Percentiles rank a stretch among this genome's conserved stretches.
Conservation (phyloP, 164 flowering plant genomes). For the Magnolia kwangsiensis region DNA sequence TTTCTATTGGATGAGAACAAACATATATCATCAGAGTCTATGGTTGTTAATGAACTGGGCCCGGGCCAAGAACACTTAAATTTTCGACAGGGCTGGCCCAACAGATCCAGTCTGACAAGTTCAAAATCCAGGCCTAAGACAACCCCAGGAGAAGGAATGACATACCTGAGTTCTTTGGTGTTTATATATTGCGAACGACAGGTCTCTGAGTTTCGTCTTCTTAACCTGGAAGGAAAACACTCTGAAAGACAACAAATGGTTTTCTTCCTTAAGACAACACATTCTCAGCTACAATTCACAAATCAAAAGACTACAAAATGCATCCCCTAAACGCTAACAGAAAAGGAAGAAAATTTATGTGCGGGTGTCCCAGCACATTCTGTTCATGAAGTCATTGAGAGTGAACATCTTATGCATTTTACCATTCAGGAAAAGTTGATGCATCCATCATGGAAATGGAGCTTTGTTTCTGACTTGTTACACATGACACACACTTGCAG, state of each 20-base stretch:
- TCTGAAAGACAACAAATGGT: constrained; percentile 30
- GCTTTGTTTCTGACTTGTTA: not conserved
- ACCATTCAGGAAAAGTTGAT: too few species aligned
- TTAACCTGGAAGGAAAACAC: constrained; percentile 31
- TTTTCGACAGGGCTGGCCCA: not conserved
- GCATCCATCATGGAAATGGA: too few species aligned
- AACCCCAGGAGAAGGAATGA: not conserved
- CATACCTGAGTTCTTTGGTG: constrained; percentile 72
- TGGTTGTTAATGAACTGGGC: not conserved
- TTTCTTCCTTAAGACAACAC: not conserved
- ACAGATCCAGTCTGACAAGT: not conserved
- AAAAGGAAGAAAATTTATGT: too few species aligned
- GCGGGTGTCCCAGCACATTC: not conserved
- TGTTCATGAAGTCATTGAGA: not conserved
- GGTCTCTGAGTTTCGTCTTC: constrained; percentile 88
- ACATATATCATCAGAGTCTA: not conserved
- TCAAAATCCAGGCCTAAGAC: not conserved
- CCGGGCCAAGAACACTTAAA: not conserved
- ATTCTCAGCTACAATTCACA: too few species aligned
- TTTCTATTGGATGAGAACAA: not conserved
- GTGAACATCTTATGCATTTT: not conserved
- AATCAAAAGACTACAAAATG: too few species aligned
- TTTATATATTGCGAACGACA: constrained; percentile 82
- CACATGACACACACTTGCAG: too few species aligned
- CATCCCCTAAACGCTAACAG: too few species aligned